Conservation (phyloP, 305 asterid species). For the Rubia peregrina region DNA sequence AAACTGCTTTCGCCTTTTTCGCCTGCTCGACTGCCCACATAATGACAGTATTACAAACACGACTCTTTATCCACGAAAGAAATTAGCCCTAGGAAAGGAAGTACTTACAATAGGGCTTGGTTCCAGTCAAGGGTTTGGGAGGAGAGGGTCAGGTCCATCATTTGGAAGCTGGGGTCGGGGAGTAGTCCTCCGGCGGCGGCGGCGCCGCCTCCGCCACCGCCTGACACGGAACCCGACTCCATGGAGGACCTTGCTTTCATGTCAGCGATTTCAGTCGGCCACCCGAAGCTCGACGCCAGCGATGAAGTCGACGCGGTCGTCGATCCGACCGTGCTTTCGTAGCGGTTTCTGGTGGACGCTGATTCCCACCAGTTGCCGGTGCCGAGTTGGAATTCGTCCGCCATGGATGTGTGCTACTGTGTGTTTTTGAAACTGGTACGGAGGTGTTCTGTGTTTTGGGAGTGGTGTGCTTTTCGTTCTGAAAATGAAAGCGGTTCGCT, state of each 20-base stretch:
- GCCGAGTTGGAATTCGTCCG: constrained; percentile 76
- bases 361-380: constrained; percentile 79
- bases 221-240: constrained; percentile 29
- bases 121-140: constrained; percentile 78
- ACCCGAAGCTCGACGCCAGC: constrained; percentile 31
- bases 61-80: neutral
- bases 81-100: neutral
- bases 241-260: constrained; percentile 43
- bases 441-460: neutral
- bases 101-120: constrained; percentile 63
- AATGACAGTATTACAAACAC: neutral
- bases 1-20: constrained; percentile 52
- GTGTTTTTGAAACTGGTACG: neutral
- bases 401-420: constrained; percentile 35
- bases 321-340: constrained; percentile 27
- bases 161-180: constrained; percentile 44
- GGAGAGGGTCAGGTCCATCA: constrained; percentile 80
- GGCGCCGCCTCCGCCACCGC: constrained; percentile 8
- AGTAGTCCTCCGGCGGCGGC: constrained; percentile 3
- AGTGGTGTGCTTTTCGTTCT: constrained; percentile 11
- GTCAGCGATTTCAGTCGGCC: constrained; percentile 60
- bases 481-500: constrained; percentile 47
- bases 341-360: constrained; percentile 40
- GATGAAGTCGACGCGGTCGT: constrained; percentile 21
- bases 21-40: constrained; percentile 32